Base-by-base conservation (phyloP, 768 basidiomycete species). In the Boletus edulis region DNA sequence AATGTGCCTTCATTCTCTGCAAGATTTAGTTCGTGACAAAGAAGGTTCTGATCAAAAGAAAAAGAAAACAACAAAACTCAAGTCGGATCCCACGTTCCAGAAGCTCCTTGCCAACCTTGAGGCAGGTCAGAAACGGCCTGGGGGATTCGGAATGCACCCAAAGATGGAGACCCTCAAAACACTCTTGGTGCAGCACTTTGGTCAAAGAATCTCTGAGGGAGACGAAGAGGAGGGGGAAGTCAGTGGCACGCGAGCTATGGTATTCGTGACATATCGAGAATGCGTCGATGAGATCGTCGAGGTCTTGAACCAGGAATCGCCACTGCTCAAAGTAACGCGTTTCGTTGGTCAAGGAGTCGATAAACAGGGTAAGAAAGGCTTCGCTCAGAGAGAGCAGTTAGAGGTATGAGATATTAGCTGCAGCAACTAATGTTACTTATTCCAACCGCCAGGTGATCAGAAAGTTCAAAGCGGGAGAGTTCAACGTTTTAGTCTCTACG, bases 311-410 rank as follows among this genome's bases (percentile, higher is more conserved):
- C 73, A 78, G 41, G 86, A 95, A 52, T 72, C 78, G 10, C 94
- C 92, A 1, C 71, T 97, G 41, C 80, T 99, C 57, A 84, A 86
- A 29, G 89, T 91, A 12, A 85, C 83, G 22, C 84, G 82, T 47
- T 98, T 99, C 70, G 87, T 98, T 56, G 97, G 97, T 0, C 95
- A 97, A 71, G 88, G 89, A 3, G 80, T 80, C 3, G 89, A 93
- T 67, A 94, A 88, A 64, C 81, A 83, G 56, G 94, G 94, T 2
- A 86, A 83, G 61, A 95, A 86, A 68, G 97, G 97, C 1, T 80
- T 95, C 54, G 83, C 82, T 5, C 97, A 98, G 75, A 93, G 86
- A 64, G 89, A 95, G 62, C 97, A 98, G 69, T 77, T 95, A 34
- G 86, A 88, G 69, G 96, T 95, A 55, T 29, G 79, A 60, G 12